Base-by-base conservation (phyloP, 179 eudicot genomes). In the Patellifolia procumbens region DNA sequence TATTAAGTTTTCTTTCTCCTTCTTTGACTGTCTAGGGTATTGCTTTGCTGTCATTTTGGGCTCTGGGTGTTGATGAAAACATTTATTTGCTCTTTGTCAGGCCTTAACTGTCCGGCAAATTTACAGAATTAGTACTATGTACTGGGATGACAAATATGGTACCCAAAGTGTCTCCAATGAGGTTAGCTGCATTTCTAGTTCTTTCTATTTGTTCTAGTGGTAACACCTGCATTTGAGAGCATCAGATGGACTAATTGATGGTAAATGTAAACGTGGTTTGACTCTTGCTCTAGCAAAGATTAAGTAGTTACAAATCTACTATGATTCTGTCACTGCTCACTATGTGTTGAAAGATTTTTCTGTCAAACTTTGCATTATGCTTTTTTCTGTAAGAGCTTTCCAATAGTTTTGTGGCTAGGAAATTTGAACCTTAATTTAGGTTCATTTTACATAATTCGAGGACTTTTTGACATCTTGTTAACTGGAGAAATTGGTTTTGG, bases 101-200 rank as follows among this genome's bases (percentile, higher is more conserved):
- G 92, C 84, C 66, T 87, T 96, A 87, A 96, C 99, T 13, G 96
- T 93, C 34, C 87, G 99, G 55, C 99, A 96, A 81, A 96, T 96
- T 70, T 96, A 96, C 82, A 88, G 99, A 62, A 96, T 96, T 87
- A 91, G 98, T 87, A 96, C 99, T 10, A 96, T 96, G 99, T 96
- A 96, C 74, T 96, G 98, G 99, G 99, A 96, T 86, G 99, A 96
- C 77, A 96, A 96, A 82, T 96, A 93, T 81, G 94, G 99, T 60
- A 96, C 99, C 53, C 99, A 96, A 74, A 96, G 99, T 78, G 99
- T 96, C 61, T 96, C 99, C 56, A 96, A 90, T 80, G 99, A 96
- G 91, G 99, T 85, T 78, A 85, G 43, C 29, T 67, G 88, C 88
- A 70, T 63, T 59, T 51, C 56, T 68, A 7, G 34, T 63, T 52